Evolutionary conservation across 2,329 filamentous ascomycete genomes (phyloP), one percentile per base, ranked within the genome.

Genomic region (Pyricularia sp.): DNA sequence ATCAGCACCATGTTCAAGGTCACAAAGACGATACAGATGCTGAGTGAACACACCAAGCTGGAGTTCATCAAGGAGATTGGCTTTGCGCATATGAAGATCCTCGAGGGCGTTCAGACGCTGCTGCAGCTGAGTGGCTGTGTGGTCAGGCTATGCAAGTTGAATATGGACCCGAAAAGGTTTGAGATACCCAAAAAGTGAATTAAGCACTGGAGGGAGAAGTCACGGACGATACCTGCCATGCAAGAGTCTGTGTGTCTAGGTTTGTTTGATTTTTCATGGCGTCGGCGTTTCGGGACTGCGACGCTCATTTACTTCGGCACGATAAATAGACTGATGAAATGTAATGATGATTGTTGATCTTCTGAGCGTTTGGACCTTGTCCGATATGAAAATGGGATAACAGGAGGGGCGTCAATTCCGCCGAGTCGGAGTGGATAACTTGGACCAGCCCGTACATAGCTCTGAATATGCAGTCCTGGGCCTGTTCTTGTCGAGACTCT

Each of bases 1-100:
- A 96, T 99, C 79, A 96, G 92, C 81, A 99, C 94, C 71, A 99
- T 99, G 95, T 98, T 99, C 84, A 90, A 91, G 76, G 95, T 99
- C 70, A 98, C 95, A 64, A 99, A 98, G 83, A 96, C 93, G 1
- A 93, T 98, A 70, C 92, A 92, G 1, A 93, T 91, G 1, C 82
- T 99, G 69, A 95, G 93, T 73, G 95, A 99, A 80, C 93, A 98
- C 79, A 89, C 93, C 20, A 97, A 97, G 82, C 84, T 99, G 71
- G 94, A 98, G 77, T 99, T 98, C 74, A 97, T 98, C 81, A 94
- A 93, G 81, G 95, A 97, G 81, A 99, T 99, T 79, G 95, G 95
- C 68, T 98, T 98, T 79, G 97, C 95, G 2, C 95, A 99, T 77
- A 99, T 99, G 95, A 94, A 96, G 78, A 94, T 99, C 69, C 83